Conservation (phyloP, 2,329 filamentous ascomycete species). For the Exutisphaerella laricina region DNA sequence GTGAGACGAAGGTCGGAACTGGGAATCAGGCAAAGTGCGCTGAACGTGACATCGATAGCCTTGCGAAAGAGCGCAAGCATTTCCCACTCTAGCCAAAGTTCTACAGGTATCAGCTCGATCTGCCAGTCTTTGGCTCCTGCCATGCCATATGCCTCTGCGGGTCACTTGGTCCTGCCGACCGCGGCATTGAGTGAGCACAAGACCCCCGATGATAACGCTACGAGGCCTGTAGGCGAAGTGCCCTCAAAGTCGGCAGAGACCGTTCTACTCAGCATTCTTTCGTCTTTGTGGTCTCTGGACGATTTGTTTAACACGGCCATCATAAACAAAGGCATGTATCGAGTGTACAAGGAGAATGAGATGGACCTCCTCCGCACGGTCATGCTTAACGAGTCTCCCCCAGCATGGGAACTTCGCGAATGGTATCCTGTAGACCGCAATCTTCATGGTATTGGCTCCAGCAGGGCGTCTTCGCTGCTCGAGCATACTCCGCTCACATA, state of each 20-base stretch:
- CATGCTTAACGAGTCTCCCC: conserved; percentile 49
- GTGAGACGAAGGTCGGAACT: conserved; percentile 15
- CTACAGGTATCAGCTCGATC: not conserved
- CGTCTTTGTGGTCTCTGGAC: conserved; percentile 44
- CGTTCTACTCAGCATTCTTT: conserved; percentile 50
- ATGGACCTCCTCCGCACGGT: conserved; percentile 49
- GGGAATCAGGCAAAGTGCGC: conserved; percentile 1
- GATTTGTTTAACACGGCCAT: conserved; percentile 52
- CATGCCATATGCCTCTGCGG: too few relatives aligned
- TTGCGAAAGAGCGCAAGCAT: conserved; percentile 17
- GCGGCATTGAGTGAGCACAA: too few relatives aligned
- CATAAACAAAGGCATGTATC: conserved; percentile 53
- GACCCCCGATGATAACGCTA: not conserved
- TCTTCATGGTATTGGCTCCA: conserved; percentile 34
- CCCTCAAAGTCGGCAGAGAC: conserved; percentile 37
- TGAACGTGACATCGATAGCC: not conserved
- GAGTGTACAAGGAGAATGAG: conserved; percentile 54
- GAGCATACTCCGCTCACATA: conserved; percentile 52
- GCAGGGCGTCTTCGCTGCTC: conserved; percentile 32
- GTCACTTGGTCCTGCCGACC: too few relatives aligned
- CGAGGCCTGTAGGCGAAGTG: not conserved
- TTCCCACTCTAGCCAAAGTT: conserved; percentile 1
- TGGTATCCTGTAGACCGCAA: conserved; percentile 49
- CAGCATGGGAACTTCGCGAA: conserved; percentile 57
- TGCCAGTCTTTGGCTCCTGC: too few relatives aligned